Evolutionary conservation across 164 flowering plant genomes (phyloP), one percentile per base, ranked within the genome.

Genomic region (Amborella trichopoda): DNA sequence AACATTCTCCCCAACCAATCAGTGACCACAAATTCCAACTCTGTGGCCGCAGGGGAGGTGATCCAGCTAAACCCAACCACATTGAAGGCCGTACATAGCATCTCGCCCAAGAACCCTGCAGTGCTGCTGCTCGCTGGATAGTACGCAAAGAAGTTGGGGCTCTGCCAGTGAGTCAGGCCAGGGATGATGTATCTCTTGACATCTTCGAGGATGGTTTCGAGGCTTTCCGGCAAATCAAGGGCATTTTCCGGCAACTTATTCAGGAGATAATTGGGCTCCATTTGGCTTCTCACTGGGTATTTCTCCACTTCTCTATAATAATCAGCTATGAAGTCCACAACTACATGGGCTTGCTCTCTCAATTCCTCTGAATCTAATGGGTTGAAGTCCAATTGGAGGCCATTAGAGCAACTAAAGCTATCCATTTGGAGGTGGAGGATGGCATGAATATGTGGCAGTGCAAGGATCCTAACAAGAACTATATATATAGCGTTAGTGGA

Each of bases 41-140:
- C 83, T n/a, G 83, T 80, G 0, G 81, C 65, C 0, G 88, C 78
- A 0, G 83, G 81, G 1, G 81, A 71, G 0, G 81, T 20, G 13
- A 51, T 28, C 67, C 63, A 58, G 14, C 19, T 63, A 32, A 63
- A 53, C 8, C 62, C 67, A 1, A 58, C 58, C 2, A 53, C 37
- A 24, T 58, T 63, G 49, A 63, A 28, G n/a, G 59, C 54, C 16
- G 59, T 28, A 33, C 52, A 42, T 2, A 58, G 63, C 68, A 64
- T 58, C 40, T 64, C 56, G 12, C 61, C 61, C 1, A 56, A 38
- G 14, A 57, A 52, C 1, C 49, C 62, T 2, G 62, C 62, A 36
- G 49, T 52, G 58, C 62, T 62, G 3, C 36, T 50, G 41, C 37
- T 57, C 8, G 58, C 50, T 16, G 26, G 58, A 33, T 46, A 62